Evolutionary conservation across 192 early-diverging fungal genomes (phyloP), one percentile per base, ranked within the genome.

Genomic region (Allomyces macrogynus): DNA sequence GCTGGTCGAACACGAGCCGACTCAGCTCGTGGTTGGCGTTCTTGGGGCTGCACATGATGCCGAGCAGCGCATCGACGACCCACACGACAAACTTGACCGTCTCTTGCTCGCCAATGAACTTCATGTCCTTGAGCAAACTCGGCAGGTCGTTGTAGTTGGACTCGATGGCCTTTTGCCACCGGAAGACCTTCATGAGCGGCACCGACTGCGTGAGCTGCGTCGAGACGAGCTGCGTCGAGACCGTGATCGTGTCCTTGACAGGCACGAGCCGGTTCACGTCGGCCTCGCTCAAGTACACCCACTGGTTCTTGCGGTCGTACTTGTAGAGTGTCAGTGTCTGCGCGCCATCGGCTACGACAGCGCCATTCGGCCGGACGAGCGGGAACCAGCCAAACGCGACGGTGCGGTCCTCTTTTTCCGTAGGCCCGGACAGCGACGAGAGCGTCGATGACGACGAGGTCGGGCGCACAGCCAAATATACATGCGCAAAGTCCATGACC

Each of bases 301-400:
- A 26, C 10, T 61, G 63, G 61, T 67, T 70, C 23, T 75, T 72
- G 25, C 77, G 77, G 27, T 66, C 65, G 67, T 78, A 86, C 67
- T 78, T 76, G 73, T 89, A 89, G 11, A 87, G 61, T n/a, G 61
- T 63, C 11, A 89, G 66, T 7, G 71, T 72, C 69, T 88, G 85
- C 1, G 63, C 66, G 43, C 78, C 78, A 72, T 89, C 82, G 4
- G 72, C 69, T 16, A 89, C 70, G 63, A 86, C 80, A n/a, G 78
- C 78, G 24, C 69, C 65, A 23, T 79, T 71, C 18, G 68, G 60
- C 20, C 75, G 71, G 16, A 78, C 66, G 8, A 86, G 68, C 3
- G 83, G 84, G 14, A 87, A 63, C 20, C 78, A 87, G 1, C 75
- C 81, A 68, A 83, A 86, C 1, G 84, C 85, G 64, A 88, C 76